Percentiles rank a stretch among this genome's conserved stretches.
phyloP scores from a whole-genome alignment of 2,329 filamentous ascomycete species.

The Teratosphaeria viscida region DNA sequence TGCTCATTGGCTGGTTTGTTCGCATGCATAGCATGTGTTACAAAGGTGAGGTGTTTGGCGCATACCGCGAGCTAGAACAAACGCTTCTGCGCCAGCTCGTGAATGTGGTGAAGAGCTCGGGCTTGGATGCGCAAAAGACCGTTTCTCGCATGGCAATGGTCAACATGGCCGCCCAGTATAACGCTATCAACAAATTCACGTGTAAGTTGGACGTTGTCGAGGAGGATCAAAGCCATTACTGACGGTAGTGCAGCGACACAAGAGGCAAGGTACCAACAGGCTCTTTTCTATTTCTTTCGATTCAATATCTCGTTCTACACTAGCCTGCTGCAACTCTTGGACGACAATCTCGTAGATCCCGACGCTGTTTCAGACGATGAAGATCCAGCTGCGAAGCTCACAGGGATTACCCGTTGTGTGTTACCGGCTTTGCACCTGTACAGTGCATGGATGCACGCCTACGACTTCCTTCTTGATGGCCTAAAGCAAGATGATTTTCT shows the following conservation, averaged over 20 bases:
- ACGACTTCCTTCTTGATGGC: slow-evolving; percentile 44
- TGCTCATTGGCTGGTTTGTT: slow-evolving; percentile 71
- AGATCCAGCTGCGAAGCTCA: slow-evolving; percentile 18
- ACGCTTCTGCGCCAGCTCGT: slow-evolving; percentile 73
- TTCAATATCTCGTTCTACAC: slow-evolving; percentile 72
- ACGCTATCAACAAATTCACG: slow-evolving; percentile 52
- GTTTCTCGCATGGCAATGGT: slow-evolving; percentile 73
- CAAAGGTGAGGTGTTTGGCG: slow-evolving; percentile 61
- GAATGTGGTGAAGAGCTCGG: slow-evolving; percentile 59
- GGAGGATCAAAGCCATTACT: not conserved
- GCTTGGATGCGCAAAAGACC: slow-evolving; percentile 44
- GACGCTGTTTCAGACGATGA: slow-evolving; percentile 36
- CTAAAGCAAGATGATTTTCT: slow-evolving; percentile 44
- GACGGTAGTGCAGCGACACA: not conserved
- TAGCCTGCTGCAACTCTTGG: slow-evolving; percentile 52
- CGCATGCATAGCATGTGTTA: slow-evolving; percentile 78
- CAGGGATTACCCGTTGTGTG: slow-evolving; percentile 35
- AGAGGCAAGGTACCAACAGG: slow-evolving; percentile 24
- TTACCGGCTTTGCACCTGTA: slow-evolving; percentile 57
- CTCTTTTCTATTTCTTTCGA: slow-evolving; percentile 55
- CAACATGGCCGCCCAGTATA: slow-evolving; percentile 74
- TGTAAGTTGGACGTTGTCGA: slow-evolving; percentile 32
- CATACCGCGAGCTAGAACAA: slow-evolving; percentile 71
- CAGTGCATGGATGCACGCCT: slow-evolving; percentile 55
- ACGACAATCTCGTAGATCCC: slow-evolving; percentile 30